These are phyloP conservation scores for Fusarium sp. DNA, from an alignment of 2,329 filamentous ascomycete genomes.

Conservation along the genomic window DNA sequence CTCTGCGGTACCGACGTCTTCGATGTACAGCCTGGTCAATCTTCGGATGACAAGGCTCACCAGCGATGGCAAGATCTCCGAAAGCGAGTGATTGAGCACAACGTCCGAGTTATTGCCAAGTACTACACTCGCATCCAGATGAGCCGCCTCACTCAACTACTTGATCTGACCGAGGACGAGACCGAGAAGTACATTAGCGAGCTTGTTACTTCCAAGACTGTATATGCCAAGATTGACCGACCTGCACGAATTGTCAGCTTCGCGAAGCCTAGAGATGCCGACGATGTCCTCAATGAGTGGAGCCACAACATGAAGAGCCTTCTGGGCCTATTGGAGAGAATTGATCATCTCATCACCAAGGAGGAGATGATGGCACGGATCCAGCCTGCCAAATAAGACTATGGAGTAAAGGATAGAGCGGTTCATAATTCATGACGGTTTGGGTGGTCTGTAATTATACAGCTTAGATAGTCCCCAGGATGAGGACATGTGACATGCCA, in stretches of 20 bases:
- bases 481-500: constrained; percentile 51
- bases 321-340: constrained; percentile 85
- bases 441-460: constrained; percentile 53
- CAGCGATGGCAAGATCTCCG: constrained; percentile 93
- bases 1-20: constrained; percentile 93
- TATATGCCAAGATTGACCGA: constrained; percentile 96
- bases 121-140: constrained; percentile 99
- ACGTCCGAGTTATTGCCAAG: constrained; percentile 95
- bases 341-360: constrained; percentile 98
- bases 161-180: constrained; percentile 94
- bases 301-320: constrained; percentile 97
- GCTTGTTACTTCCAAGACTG: constrained; percentile 95
- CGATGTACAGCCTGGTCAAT: constrained; percentile 72
- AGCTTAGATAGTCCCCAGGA: constrained; percentile 53
- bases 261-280: constrained; percentile 92
- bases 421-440: constrained; percentile 48
- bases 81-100: constrained; percentile 99
- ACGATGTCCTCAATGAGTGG: constrained; percentile 98
- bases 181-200: constrained; percentile 99
- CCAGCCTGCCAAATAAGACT: constrained; percentile 69
- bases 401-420: constrained; percentile 47
- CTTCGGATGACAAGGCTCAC: constrained; percentile 82
- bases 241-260: constrained; percentile 94
- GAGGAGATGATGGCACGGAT: constrained; percentile 99
- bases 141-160: constrained; percentile 86